A percentile compares a stretch with the other conserved stretches of the same genome.
These are phyloP conservation scores for Termitomyces sp. DNA, from an alignment of 768 basidiomycete genomes.

Conservation along the genomic window DNA sequence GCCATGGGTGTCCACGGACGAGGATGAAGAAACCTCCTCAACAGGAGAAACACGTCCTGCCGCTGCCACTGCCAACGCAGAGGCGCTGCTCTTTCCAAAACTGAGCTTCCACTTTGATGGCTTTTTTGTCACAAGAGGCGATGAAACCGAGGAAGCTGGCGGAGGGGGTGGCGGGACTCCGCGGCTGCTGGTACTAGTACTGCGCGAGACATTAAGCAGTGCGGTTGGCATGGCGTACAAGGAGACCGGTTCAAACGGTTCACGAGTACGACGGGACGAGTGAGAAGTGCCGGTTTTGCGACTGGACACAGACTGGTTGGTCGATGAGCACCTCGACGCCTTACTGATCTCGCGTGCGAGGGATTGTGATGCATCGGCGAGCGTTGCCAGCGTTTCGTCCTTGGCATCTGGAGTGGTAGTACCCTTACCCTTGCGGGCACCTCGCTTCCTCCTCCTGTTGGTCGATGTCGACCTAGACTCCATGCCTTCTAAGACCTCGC, in stretches of 20 bases:
- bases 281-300: conserved; percentile 18
- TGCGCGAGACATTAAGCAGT: conserved; percentile 21
- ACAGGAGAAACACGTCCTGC: conserved; percentile 36
- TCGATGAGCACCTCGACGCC: conserved; percentile 49
- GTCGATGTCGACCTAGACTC: conserved; percentile 65
- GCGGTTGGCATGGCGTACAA: conserved; percentile 40
- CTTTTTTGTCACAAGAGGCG: conserved; percentile 61
- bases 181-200: conserved; percentile 16
- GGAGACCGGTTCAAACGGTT: conserved; percentile 41
- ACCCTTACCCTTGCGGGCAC: conserved; percentile 80
- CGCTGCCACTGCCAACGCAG: conserved; percentile 21
- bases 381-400: conserved; percentile 60
- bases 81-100: conserved; percentile 56
- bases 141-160: conserved; percentile 15
- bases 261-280: conserved; percentile 23
- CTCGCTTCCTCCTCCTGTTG: conserved; percentile 79
- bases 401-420: conserved; percentile 32
- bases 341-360: conserved; percentile 82
- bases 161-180: conserved; percentile 16
- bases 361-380: conserved; percentile 77
- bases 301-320: conserved; percentile 27
- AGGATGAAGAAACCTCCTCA: conserved; percentile 33
- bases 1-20: conserved; percentile 23
- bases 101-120: conserved; percentile 83
- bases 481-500: conserved; percentile 30